Evolutionary conservation across 208 protist species (phyloP).

Genomic region (Leishmania turanica): DNA sequence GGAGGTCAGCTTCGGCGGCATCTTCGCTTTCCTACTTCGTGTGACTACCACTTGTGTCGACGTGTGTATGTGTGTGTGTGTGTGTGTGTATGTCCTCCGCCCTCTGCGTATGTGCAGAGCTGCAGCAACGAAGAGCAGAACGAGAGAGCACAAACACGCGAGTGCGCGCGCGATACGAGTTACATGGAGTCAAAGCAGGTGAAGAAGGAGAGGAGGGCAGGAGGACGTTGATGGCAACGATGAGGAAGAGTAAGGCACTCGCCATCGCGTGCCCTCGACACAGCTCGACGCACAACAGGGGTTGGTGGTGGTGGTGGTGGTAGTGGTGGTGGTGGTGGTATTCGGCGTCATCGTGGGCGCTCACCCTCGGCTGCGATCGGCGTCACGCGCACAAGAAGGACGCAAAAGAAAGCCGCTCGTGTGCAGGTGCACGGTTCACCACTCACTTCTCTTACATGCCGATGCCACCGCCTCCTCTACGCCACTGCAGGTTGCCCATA

Average conservation of each 20-base stretch:
- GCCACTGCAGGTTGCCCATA: background rate
- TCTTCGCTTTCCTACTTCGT: background rate
- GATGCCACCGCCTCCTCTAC: background rate
- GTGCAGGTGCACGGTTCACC: background rate
- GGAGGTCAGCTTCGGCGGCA: constrained; percentile 48
- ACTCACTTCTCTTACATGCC: background rate
- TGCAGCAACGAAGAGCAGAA: background rate
- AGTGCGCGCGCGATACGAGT: too few relatives aligned
- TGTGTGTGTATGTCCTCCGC: background rate
- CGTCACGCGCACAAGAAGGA: background rate
- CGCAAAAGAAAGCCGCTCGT: background rate
- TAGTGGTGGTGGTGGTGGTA: background rate
- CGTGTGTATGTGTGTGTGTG: background rate
- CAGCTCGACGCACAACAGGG: background rate
- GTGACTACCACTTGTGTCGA: background rate
- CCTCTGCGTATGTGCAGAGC: background rate
- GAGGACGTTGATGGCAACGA: background rate
- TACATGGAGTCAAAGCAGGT: too few relatives aligned
- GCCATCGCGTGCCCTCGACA: background rate
- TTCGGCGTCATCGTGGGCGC: background rate
- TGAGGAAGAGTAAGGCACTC: background rate
- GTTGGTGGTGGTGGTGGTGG: background rate
- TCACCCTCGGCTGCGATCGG: background rate
- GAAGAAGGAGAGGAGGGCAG: too few relatives aligned
- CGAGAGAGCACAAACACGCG: background rate